Evolutionary conservation across 108 stramenopile genomes (phyloP).

Genomic region (Cyclotella distinguenda): DNA sequence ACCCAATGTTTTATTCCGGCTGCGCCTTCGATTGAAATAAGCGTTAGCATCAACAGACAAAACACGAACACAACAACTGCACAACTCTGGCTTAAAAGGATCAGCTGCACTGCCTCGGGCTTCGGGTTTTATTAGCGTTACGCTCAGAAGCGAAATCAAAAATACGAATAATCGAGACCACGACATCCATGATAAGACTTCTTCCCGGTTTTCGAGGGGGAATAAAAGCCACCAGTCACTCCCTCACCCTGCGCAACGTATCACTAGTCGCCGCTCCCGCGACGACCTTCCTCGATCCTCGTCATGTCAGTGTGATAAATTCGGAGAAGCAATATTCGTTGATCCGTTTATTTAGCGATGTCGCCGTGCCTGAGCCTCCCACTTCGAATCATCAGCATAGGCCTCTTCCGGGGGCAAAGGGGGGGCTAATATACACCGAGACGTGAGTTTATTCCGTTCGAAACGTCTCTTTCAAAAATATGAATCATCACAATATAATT

Average conservation of each 20-base stretch:
- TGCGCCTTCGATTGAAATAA: too few species aligned
- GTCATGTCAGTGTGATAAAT: background rate
- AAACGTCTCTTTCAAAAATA: background rate
- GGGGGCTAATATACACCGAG: slow-evolving; percentile 88
- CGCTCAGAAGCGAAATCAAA: background rate
- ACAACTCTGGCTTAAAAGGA: too few species aligned
- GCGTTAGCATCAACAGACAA: too few species aligned
- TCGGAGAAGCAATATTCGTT: slow-evolving; percentile 21
- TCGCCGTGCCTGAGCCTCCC: slow-evolving; percentile 55
- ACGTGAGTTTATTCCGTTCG: slow-evolving; percentile 40
- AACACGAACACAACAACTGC: too few species aligned
- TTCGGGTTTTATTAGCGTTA: too few species aligned
- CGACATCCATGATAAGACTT: slow-evolving; percentile 41
- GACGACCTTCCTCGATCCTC: slow-evolving; percentile 7
- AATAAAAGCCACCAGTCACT: slow-evolving; percentile 7
- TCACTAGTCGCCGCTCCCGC: too few species aligned
- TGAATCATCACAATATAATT: background rate
- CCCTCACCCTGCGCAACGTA: slow-evolving; percentile 14
- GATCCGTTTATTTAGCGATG: slow-evolving; percentile 41
- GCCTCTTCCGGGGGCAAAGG: slow-evolving; percentile 62
- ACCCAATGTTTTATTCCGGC: too few species aligned
- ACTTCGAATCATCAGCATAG: slow-evolving; percentile 79
- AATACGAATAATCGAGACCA: slow-evolving; percentile 3
- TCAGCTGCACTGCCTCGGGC: too few species aligned
- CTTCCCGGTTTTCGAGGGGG: slow-evolving; percentile 21